Evolutionary conservation across 2,329 filamentous ascomycete species (phyloP).

Genomic region (Fusarium gaditjirri): DNA sequence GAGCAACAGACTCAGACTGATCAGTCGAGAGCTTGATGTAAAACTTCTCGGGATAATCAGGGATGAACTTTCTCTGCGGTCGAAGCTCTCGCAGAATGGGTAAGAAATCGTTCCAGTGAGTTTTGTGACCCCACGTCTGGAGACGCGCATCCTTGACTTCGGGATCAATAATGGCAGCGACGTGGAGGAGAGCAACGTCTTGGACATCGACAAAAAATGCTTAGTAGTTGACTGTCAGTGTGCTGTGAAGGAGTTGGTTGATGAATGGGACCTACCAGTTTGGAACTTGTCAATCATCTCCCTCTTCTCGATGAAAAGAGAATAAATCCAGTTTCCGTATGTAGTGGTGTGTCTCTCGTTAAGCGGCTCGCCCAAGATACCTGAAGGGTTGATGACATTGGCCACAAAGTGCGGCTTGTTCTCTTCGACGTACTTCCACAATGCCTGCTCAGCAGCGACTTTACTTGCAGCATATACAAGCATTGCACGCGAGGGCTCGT

Average conservation of each 20-base stretch:
- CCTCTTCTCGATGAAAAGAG: slow-evolving; percentile 1
- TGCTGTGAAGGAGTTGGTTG: rapidly evolving
- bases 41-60: neutral
- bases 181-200: slow-evolving; percentile 17
- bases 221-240: rapidly evolving
- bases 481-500: slow-evolving; percentile 19
- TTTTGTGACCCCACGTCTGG: slow-evolving; percentile 7
- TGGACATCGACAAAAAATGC: slow-evolving; percentile 4
- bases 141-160: slow-evolving; percentile 11
- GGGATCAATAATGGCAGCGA: slow-evolving; percentile 7
- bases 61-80: slow-evolving; percentile 3
- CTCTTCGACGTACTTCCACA: slow-evolving; percentile 46
- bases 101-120: slow-evolving; percentile 21
- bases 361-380: slow-evolving; percentile 31
- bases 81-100: slow-evolving; percentile 5
- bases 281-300: neutral
- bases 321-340: neutral
- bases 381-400: slow-evolving; percentile 32
- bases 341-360: slow-evolving; percentile 28
- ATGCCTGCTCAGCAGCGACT: slow-evolving; percentile 44
- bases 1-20: neutral
- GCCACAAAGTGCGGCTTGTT: slow-evolving; percentile 40
- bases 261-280: neutral
- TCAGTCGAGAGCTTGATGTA: slow-evolving; percentile 1
- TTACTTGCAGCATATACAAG: slow-evolving; percentile 48